Conservation (phyloP, 768 basidiomycete genomes). For the Rhodotorula paludigena region DNA sequence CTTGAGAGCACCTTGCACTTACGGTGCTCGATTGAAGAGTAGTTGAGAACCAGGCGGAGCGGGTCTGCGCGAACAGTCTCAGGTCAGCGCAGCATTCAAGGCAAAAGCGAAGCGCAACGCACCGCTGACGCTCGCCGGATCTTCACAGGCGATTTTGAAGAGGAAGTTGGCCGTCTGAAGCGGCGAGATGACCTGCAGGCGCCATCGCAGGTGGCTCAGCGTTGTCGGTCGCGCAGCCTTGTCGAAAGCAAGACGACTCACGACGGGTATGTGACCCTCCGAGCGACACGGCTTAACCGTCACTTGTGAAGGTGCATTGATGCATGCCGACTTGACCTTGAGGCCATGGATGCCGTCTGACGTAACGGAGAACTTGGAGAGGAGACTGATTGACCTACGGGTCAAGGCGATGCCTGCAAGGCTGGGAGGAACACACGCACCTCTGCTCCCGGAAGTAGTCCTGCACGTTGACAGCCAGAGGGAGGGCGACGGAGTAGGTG, state of each 20-base stretch:
- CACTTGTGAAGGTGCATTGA: slow-evolving; percentile 48
- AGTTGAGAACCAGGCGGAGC: slow-evolving; percentile 16
- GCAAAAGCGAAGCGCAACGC: background rate
- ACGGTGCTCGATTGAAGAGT: slow-evolving; percentile 26
- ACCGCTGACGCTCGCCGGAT: background rate
- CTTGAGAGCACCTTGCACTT: background rate
- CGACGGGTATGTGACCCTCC: slow-evolving; percentile 48
- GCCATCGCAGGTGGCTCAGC: background rate
- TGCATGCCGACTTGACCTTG: slow-evolving; percentile 61
- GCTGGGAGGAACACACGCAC: slow-evolving; percentile 50
- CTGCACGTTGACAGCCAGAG: slow-evolving; percentile 87
- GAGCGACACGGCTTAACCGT: slow-evolving; percentile 50
- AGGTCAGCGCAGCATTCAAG: background rate
- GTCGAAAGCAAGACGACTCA: background rate
- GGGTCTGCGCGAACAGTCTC: background rate
- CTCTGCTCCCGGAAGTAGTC: slow-evolving; percentile 86
- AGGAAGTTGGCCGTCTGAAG: slow-evolving; percentile 69
- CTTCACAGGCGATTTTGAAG: slow-evolving; percentile 53
- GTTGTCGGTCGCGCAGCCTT: accelerated
- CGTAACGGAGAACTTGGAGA: slow-evolving; percentile 86
- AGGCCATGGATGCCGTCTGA: slow-evolving; percentile 71
- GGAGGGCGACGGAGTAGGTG: slow-evolving; percentile 64
- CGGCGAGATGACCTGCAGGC: slow-evolving; percentile 67
- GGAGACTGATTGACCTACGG: slow-evolving; percentile 55
- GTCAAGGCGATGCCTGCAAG: background rate